Percentiles rank a stretch among this genome's conserved stretches.
phyloP scores from a whole-genome alignment of 768 basidiomycete species.

The Sporobolomyces pararoseus region DNA sequence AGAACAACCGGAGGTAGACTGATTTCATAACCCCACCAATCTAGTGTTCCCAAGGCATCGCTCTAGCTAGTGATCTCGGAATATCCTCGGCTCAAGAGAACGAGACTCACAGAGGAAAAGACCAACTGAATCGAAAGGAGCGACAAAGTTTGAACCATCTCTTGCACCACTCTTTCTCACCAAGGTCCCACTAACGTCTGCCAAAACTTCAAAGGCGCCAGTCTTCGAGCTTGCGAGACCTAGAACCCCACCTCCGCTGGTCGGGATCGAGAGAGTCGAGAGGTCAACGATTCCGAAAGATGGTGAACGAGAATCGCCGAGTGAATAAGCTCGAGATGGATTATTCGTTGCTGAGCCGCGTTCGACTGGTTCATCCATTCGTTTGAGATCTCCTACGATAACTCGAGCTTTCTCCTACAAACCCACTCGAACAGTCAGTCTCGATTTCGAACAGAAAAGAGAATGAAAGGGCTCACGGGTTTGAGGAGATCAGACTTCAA shows the following conservation, averaged over 20 bases:
- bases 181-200: constrained; percentile 16
- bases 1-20: constrained; percentile 70
- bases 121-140: constrained; percentile 30
- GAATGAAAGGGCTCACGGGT: constrained; percentile 3
- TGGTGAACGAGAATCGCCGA: background rate
- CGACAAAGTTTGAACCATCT: background rate
- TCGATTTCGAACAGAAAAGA: too few species aligned
- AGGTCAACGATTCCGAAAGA: background rate
- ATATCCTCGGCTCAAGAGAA: background rate
- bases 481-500: constrained; percentile 24
- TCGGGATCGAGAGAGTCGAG: background rate
- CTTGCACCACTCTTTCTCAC: constrained; percentile 1
- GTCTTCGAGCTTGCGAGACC: constrained; percentile 4
- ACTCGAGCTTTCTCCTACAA: constrained; percentile 18
- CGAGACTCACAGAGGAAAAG: constrained; percentile 39
- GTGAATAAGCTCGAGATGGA: background rate
- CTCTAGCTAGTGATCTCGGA: background rate
- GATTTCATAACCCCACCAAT: constrained; percentile 88
- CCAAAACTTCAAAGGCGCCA: constrained; percentile 31
- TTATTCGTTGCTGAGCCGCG: background rate
- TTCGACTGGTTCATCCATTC: constrained; percentile 3
- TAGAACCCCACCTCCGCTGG: background rate
- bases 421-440: too few species aligned
- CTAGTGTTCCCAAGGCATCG: constrained; percentile 50
- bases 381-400: constrained; percentile 28